Base-by-base conservation (phyloP, 139 green algal species). In the Micromonas commoda region DNA sequence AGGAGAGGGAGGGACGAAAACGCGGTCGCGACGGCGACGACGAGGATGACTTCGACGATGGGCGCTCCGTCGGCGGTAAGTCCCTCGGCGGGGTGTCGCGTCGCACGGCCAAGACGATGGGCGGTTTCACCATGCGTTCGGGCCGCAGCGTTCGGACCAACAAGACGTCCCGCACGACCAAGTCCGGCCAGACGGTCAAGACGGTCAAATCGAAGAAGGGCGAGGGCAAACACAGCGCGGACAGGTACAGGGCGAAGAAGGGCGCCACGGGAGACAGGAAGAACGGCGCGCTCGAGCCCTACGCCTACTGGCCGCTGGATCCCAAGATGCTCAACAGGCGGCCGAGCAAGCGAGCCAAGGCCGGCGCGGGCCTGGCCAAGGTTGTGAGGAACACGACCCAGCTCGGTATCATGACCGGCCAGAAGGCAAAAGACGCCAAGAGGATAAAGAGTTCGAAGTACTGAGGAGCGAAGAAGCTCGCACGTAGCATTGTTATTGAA, bases 301-400 rank as follows among this genome's bases (percentile, higher is more conserved):
- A 97, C 80, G 94, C 95, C 0, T 99, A 98, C 85, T 99, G 95
- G 95, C 90, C 88, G 24, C 86, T 99, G 67, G 95, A 99, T 80
- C 84, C 90, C 16, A 95, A 94, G 71, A 89, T 98, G 88, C 87
- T 99, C 33, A 98, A 99, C 84, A 81, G 89, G 45, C 85, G 94
- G 38, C 39, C 82, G 3, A 80, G 63, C 32, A 91, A 90, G 77
- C 65, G 78, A n/a, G 72, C 37, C 81, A 66, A 51, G 29, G 88
- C 87, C 0, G 54, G 66, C 4, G 82, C 84, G 72, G 78, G 86
- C 0, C 84, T 97, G 28, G 76, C 75, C 2, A 79, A 77, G 9
- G 79, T 96, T 64, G 76, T 92, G 51, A 33, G 39, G 20, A 77
- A 83, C 0, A 80, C 73, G 1, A 85, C 91, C 83, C 80, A 26